Base-by-base conservation (phyloP, 192 early-diverging fungal genomes). In the Entomortierella parvispora region DNA sequence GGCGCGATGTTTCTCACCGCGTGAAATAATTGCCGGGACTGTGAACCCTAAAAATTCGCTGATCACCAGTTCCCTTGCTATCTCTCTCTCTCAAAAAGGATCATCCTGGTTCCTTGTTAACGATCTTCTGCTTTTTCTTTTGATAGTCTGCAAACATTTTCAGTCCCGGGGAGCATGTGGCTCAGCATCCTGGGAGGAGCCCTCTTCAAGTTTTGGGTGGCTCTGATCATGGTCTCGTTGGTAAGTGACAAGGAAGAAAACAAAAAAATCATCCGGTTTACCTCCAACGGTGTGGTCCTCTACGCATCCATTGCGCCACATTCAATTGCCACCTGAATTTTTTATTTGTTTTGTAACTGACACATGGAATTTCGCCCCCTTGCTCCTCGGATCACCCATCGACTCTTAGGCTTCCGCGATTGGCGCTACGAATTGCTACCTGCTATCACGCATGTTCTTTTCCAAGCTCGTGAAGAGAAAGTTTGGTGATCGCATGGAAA, bases 91-190 rank as follows among this genome's bases (percentile, higher is more conserved):
- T 40, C 37, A 40, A n/a, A n/a, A n/a, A n/a, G n/a, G n/a, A n/a
- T n/a, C n/a, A n/a, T n/a, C n/a, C n/a, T n/a, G n/a, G n/a, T n/a
- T n/a, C n/a, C n/a, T n/a, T n/a, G n/a, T n/a, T n/a, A 23, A 40
- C 28, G 42, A 60, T n/a, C 22, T 46, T 28, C 4, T 25, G 22
- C 28, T n/a, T 23, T 28, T 32, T 58, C 17, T 62, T 62, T 47
- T 22, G 22, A 46, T 55, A 88, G 87, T 28, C 76, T 88, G 10
- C 85, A 88, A 50, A 86, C 81, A 23, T 88, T 88, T 44, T 88
- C 87, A 34, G 84, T 88, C 23, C 87, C 87, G 31, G 87, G 87
- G 25, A 86, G 85, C 40, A 88, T 88, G 87, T 88, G 87, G 87
- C 71, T 88, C 50, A 85, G 81, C 40, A 81, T 88, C 22, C 67